Percentiles rank a stretch among this genome's conserved stretches.
phyloP scores from a whole-genome alignment of 1,284 basidiomycete genomes.

The Malassezia obtusa region DNA sequence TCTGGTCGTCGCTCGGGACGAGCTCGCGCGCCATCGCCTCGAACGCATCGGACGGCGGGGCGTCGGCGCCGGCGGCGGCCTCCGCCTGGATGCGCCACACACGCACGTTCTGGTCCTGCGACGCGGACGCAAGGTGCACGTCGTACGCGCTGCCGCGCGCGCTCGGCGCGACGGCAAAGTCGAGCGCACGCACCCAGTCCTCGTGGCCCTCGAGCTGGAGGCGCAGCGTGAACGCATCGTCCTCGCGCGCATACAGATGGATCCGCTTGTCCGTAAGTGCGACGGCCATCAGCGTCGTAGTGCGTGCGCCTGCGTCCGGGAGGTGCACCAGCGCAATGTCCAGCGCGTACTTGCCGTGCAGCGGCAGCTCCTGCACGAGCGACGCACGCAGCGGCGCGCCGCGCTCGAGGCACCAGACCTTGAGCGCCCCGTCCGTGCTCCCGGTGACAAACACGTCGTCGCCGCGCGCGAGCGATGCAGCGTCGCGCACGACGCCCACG shows the following conservation, averaged over 20 bases:
- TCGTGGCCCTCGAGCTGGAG: conserved; percentile 38
- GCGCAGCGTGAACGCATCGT: conserved; percentile 19
- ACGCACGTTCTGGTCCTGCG: conserved; percentile 39
- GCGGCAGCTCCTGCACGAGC: conserved; percentile 23
- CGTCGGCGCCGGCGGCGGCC: neutral
- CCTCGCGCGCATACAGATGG: conserved; percentile 22
- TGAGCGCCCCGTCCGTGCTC: conserved; percentile 29
- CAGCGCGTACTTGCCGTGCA: conserved; percentile 32
- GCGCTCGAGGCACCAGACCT: conserved; percentile 20
- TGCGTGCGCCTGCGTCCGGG: conserved; percentile 2
- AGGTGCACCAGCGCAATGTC: conserved; percentile 31
- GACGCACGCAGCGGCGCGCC: conserved; percentile 5
- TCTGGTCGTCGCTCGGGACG: conserved; percentile 18
- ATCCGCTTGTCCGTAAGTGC: conserved; percentile 36
- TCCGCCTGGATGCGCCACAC: conserved; percentile 33
- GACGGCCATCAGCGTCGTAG: conserved; percentile 26
- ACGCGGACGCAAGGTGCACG: conserved; percentile 28
- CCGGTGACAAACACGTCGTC: conserved; percentile 27
- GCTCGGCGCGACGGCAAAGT: conserved; percentile 22
- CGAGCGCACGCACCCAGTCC: conserved; percentile 45
- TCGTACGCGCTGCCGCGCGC: neutral
- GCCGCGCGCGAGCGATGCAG: neutral
- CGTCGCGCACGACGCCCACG: conserved; percentile 25
- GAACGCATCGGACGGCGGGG: conserved; percentile 25
- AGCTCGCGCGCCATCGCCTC: conserved; percentile 35